These are phyloP conservation scores for Cryptococcus sp. DNA, from an alignment of 1,284 basidiomycete genomes.

Conservation along the genomic window DNA sequence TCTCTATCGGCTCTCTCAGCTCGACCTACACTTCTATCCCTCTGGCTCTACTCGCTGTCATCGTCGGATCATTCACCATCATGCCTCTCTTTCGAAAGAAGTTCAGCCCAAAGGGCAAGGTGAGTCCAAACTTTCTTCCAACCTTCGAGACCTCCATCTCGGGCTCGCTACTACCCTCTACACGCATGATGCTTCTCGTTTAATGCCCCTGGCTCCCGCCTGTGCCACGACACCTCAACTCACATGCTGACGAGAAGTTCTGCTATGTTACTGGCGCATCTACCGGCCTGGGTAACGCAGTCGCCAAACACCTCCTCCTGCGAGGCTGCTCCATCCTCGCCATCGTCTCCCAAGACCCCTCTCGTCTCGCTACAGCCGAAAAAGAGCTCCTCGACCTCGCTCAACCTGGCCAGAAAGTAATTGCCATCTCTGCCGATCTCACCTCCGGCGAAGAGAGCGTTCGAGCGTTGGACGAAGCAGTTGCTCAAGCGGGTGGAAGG, in stretches of 20 bases:
- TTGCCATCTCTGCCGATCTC: slow-evolving; percentile 61
- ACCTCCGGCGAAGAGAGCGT: slow-evolving; percentile 52
- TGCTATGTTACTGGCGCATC: slow-evolving; percentile 77
- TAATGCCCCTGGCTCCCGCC: neutral
- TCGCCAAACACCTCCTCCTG: slow-evolving; percentile 63
- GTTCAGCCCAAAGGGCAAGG: slow-evolving; percentile 13
- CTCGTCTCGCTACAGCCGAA: neutral
- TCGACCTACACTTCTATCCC: too few species aligned
- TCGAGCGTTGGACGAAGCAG: slow-evolving; percentile 60
- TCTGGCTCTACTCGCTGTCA: neutral
- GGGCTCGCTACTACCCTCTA: neutral
- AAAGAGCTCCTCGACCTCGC: slow-evolving; percentile 26
- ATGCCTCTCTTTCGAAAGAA: neutral
- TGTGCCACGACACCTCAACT: neutral
- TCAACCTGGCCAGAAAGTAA: slow-evolving; percentile 55
- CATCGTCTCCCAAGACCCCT: slow-evolving; percentile 56
- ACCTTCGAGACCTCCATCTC: neutral
- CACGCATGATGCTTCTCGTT: too few species aligned
- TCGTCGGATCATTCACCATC: slow-evolving; percentile 17
- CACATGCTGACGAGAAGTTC: too few species aligned
- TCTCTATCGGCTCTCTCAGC: too few species aligned
- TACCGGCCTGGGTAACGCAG: slow-evolving; percentile 66
- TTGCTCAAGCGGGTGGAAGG: slow-evolving; percentile 52
- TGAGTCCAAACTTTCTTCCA: neutral
- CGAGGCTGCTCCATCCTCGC: slow-evolving; percentile 67